A percentile compares a stretch with the other conserved stretches of the same genome.
These are phyloP conservation scores for Myxozyma monticola DNA, from an alignment of 805 yeast species.

Conservation along the genomic window DNA sequence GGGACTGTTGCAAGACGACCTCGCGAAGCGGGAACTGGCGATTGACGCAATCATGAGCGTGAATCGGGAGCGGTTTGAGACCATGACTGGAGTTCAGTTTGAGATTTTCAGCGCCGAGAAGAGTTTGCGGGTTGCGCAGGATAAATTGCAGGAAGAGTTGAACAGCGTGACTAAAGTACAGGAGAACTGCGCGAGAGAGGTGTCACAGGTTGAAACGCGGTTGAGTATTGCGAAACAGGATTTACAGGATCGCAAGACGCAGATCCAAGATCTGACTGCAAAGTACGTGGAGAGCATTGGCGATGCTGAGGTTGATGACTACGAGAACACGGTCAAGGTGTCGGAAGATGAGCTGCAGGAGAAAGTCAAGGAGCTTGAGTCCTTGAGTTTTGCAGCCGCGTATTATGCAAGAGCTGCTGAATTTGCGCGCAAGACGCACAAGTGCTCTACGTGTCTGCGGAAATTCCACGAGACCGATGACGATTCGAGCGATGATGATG, in stretches of 20 bases:
- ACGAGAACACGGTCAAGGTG: constrained; percentile 51
- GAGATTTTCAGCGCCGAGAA: neutral
- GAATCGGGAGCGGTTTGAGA: constrained; percentile 34
- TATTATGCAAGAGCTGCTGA: constrained; percentile 71
- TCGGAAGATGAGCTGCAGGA: constrained; percentile 58
- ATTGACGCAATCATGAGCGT: constrained; percentile 37
- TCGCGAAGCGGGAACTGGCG: constrained; percentile 38
- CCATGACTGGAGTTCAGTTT: constrained; percentile 17
- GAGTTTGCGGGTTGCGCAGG: constrained; percentile 19
- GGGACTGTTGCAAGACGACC: constrained; percentile 47
- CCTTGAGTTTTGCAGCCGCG: constrained; percentile 64
- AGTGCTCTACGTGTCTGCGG: constrained; percentile 74
- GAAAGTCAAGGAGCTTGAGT: constrained; percentile 43
- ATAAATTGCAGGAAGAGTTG: constrained; percentile 32
- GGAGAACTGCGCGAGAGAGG: constrained; percentile 29
- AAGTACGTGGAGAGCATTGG: constrained; percentile 9
- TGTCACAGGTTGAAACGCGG: constrained; percentile 29
- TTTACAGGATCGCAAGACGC: constrained; percentile 16
- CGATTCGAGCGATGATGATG: constrained; percentile 26
- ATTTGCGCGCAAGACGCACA: constrained; percentile 54
- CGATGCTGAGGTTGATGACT: constrained; percentile 48
- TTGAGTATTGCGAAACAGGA: constrained; percentile 25
- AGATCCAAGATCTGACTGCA: neutral
- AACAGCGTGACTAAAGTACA: constrained; percentile 19
- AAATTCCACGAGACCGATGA: constrained; percentile 49